phyloP scores from a whole-genome alignment of 2,329 filamentous ascomycete genomes.

The Stagonosporopsis chrysanthemi region DNA sequence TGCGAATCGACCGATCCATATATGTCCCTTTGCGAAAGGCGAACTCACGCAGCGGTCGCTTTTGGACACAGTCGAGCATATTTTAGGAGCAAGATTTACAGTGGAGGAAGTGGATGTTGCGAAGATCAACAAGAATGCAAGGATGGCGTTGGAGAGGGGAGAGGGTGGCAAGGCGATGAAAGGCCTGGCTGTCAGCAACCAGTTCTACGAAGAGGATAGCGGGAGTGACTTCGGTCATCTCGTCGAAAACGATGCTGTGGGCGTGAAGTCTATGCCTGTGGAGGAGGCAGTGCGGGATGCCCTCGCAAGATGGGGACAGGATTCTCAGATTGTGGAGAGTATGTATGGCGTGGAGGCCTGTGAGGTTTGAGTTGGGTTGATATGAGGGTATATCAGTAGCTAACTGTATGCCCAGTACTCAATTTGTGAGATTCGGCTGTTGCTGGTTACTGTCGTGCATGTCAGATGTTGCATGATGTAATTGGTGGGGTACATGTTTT shows the following conservation, averaged over 20 bases:
- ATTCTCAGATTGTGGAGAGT: conserved; percentile 34
- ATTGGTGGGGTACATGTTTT: background rate
- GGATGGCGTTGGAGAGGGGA: conserved; percentile 36
- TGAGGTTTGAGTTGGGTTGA: conserved; percentile 19
- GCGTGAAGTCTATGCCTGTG: conserved; percentile 34
- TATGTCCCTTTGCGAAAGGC: conserved; percentile 31
- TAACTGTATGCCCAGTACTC: background rate
- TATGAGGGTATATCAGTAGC: background rate
- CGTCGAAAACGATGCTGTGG: conserved; percentile 42
- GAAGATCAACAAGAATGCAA: conserved; percentile 39
- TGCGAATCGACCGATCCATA: conserved; percentile 40
- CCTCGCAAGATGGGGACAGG: conserved; percentile 32
- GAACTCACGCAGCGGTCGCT: conserved; percentile 39
- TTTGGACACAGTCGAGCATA: conserved; percentile 33
- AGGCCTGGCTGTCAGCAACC: conserved; percentile 39
- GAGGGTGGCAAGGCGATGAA: conserved; percentile 39
- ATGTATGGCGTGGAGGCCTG: conserved; percentile 42
- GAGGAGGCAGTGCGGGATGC: conserved; percentile 40
- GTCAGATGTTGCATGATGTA: background rate
- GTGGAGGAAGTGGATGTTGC: conserved; percentile 39
- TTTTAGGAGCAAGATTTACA: conserved; percentile 30
- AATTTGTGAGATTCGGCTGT: background rate
- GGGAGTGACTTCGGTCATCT: conserved; percentile 35
- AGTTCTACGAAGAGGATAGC: conserved; percentile 45
- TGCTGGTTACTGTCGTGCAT: background rate